These are phyloP conservation scores for Coemansia sp. DNA, from an alignment of 192 early-diverging fungal genomes.

Conservation along the genomic window DNA sequence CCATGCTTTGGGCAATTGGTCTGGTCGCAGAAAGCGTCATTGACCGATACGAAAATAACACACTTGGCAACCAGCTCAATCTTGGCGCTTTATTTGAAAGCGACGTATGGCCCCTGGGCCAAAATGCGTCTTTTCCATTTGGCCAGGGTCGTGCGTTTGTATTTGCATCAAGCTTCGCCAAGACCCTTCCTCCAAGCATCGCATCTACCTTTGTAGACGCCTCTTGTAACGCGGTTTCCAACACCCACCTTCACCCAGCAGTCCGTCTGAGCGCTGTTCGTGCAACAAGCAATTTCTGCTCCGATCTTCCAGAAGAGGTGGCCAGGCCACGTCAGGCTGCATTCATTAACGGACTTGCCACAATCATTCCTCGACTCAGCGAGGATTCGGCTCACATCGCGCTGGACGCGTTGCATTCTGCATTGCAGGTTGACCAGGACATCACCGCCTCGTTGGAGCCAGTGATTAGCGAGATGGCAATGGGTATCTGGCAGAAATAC, in stretches of 20 bases:
- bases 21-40: slow-evolving; percentile 60
- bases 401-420: slow-evolving; percentile 47
- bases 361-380: slow-evolving; percentile 41
- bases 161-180: slow-evolving; percentile 80
- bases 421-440: slow-evolving; percentile 63
- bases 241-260: slow-evolving; percentile 36
- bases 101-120: slow-evolving; percentile 68
- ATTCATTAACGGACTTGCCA: slow-evolving; percentile 47
- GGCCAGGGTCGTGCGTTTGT: slow-evolving; percentile 89
- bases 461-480: slow-evolving; percentile 65
- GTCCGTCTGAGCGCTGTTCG: slow-evolving; percentile 54
- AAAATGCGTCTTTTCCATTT: slow-evolving; percentile 67
- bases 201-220: slow-evolving; percentile 72
- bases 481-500: slow-evolving; percentile 79
- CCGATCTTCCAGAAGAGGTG: slow-evolving; percentile 27
- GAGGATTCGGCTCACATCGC: slow-evolving; percentile 55
- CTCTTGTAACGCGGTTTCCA: slow-evolving; percentile 68
- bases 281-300: slow-evolving; percentile 49
- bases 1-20: slow-evolving; percentile 77
- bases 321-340: slow-evolving; percentile 32
- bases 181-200: slow-evolving; percentile 65
- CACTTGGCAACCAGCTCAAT: slow-evolving; percentile 58
- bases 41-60: slow-evolving; percentile 50
- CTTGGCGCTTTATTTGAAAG: slow-evolving; percentile 77
- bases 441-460: slow-evolving; percentile 75